Evolutionary conservation across 2,329 filamentous ascomycete species (phyloP), one percentile per base, ranked within the genome.

Genomic region (Aspergillus proliferans): DNA sequence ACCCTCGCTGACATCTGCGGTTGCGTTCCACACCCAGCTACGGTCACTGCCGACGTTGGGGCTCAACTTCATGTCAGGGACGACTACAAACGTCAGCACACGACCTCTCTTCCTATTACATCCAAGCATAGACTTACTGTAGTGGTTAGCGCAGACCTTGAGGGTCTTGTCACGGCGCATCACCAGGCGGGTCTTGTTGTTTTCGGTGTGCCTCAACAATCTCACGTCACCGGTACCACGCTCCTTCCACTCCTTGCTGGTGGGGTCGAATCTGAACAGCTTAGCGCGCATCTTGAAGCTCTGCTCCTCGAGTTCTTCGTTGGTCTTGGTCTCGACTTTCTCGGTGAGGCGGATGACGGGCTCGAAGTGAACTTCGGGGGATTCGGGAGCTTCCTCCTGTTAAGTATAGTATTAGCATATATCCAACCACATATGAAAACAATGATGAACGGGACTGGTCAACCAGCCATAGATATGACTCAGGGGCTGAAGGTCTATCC

Each of bases 101-200:
- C 41, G 30, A 33, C 22, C 30, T 34, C 26, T 15, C 1, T 38
- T 12, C 34, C 34, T 38, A 15, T 38, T 10, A 15, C 14, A 38
- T 38, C 12, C 24, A 34, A 39, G 19, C 18, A 18, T 4, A 18
- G 28, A 77, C 87, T 66, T 85, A 95, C 91, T 86, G 76, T 98
- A 98, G 82, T 98, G 93, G 81, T 98, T 98, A 70, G 93, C 93
- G 85, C 93, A 98, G 75, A 98, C 93, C 83, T 98, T 98, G 77
- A 97, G 84, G 53, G 93, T 98, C 88, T 97, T 97, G 80, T 98
- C 93, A 71, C 93, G 84, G 72, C 93, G 87, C 93, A 98, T 98
- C 62, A 98, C 93, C 64, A 98, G 79, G 63, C 93, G 85, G 51
- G 91, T 95, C 86, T 97, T 97, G 75, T 87, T 84, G 72, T 95